Base-by-base conservation (phyloP, 345 rosid genomes). In the Lumnitzera littorea region DNA sequence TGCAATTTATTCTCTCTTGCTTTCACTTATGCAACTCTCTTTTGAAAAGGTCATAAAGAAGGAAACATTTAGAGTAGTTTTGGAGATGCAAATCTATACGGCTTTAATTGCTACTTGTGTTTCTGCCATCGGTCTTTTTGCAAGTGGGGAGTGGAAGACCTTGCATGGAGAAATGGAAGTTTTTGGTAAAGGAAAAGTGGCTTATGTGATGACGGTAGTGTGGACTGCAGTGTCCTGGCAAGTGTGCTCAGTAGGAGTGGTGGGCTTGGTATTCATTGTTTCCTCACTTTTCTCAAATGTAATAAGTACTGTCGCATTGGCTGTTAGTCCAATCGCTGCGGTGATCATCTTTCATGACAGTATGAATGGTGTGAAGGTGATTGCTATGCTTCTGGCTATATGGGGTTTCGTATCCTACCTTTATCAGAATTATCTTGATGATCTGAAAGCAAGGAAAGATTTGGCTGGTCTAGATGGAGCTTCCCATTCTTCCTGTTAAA, bases 281-380 rank as follows among this genome's bases (percentile, higher is more conserved):
- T 84, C 94, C 24, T 87, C 88, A 9, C 85, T 87, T 53, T 87
- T 87, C 76, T 87, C 95, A 63, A 84, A 84, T 54, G 95, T 84
- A 20, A 82, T 84, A 50, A 80, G 90, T 31, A 82, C 88, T 12
- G 51, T 82, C 2, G 83, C 84, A 17, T 66, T 87, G 84, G 86
- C 86, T 11, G 67, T 84, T 7, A 76, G 84, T 46, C 90, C 88
- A 13, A 61, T 84, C 43, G 81, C 82, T 47, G 66, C 90, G 4
- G 75, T 87, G 56, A 61, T 84, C 20, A 55, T 74, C 24, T 80
- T 87, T 71, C 80, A 78, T 51, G 95, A 87, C 74, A 72, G 67
- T 69, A 80, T 84, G 88, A 78, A 79, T 54, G 84, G 90, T 5
- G 78, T 75, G 69, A 82, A 84, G 80, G 62, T 84, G 51, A 72